Evolutionary conservation across 805 yeast genomes (phyloP).

Genomic region (Nakazawaea sp.): DNA sequence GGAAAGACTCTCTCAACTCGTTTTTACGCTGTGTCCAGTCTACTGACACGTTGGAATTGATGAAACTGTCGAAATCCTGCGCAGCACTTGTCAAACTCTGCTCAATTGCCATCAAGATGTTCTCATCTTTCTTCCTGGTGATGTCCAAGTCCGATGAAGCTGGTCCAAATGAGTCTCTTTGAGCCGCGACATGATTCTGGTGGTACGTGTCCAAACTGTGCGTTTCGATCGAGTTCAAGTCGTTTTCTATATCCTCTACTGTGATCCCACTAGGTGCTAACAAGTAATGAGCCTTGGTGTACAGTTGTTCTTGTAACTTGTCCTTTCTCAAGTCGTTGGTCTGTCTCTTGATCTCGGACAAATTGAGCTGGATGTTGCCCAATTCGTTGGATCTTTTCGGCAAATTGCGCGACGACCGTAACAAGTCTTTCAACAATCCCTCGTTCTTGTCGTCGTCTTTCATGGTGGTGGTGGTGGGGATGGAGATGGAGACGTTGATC

Average conservation of each 20-base stretch:
- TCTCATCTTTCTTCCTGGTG: constrained; percentile 71
- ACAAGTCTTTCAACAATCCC: constrained; percentile 50
- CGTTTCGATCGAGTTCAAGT: constrained; percentile 35
- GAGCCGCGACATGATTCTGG: not conserved
- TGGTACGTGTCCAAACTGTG: constrained; percentile 7
- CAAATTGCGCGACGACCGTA: constrained; percentile 70
- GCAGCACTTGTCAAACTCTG: constrained; percentile 69
- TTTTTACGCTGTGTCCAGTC: constrained; percentile 83
- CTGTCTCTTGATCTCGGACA: constrained; percentile 68
- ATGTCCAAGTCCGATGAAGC: constrained; percentile 26
- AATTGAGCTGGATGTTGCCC: constrained; percentile 76
- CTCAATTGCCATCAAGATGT: constrained; percentile 75
- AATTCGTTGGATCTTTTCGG: constrained; percentile 61
- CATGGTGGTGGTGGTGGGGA: not conserved
- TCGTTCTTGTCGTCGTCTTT: constrained; percentile 12
- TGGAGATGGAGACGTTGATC: too few species aligned
- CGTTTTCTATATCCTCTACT: constrained; percentile 73
- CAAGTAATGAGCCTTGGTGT: constrained; percentile 78
- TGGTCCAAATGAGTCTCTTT: not conserved
- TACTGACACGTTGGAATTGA: constrained; percentile 62
- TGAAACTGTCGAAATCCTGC: constrained; percentile 73
- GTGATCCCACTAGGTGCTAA: constrained; percentile 86
- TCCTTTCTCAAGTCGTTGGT: constrained; percentile 52
- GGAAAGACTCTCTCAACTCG: constrained; percentile 67
- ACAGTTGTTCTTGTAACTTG: constrained; percentile 28